phyloP scores from a whole-genome alignment of 176 grass and related monocot genomes.

The Phoenix dactylifera region DNA sequence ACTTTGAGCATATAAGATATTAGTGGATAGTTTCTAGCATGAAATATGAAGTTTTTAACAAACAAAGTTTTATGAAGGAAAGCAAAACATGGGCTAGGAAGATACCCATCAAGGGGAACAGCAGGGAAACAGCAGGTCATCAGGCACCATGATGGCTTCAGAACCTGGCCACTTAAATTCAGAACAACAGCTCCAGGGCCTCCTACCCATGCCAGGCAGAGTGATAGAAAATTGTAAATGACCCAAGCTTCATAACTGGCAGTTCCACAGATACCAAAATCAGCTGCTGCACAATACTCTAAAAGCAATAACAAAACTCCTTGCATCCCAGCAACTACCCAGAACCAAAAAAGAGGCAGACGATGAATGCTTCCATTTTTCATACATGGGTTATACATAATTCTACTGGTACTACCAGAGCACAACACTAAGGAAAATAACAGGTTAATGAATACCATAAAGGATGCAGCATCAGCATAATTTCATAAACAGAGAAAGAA shows the following conservation, averaged over 20 bases:
- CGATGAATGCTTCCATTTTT: too few species aligned
- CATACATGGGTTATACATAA: too few species aligned
- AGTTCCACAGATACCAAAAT: neutral
- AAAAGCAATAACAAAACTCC: neutral
- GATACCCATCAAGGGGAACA: constrained; percentile 93
- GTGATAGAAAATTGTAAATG: constrained; percentile 88
- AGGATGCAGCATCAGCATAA: too few species aligned
- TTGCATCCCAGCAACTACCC: neutral
- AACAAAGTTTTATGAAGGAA: too few species aligned
- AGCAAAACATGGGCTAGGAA: neutral
- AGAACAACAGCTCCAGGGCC: constrained; percentile 75
- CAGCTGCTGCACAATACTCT: neutral
- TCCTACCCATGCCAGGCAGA: constrained; percentile 92
- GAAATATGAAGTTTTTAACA: too few species aligned
- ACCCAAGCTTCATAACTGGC: constrained; percentile 89
- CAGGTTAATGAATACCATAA: too few species aligned
- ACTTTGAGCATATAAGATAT: neutral
- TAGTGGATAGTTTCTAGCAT: too few species aligned
- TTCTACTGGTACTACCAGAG: too few species aligned
- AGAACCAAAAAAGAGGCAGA: too few species aligned
- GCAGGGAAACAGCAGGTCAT: constrained; percentile 97
- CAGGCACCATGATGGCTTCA: constrained; percentile 82
- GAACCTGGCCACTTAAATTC: constrained; percentile 61
- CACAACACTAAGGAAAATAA: too few species aligned
- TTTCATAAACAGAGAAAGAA: too few species aligned